These are phyloP conservation scores for Hypsizygus marmoreus DNA, from an alignment of 768 basidiomycete genomes.

Conservation along the genomic window DNA sequence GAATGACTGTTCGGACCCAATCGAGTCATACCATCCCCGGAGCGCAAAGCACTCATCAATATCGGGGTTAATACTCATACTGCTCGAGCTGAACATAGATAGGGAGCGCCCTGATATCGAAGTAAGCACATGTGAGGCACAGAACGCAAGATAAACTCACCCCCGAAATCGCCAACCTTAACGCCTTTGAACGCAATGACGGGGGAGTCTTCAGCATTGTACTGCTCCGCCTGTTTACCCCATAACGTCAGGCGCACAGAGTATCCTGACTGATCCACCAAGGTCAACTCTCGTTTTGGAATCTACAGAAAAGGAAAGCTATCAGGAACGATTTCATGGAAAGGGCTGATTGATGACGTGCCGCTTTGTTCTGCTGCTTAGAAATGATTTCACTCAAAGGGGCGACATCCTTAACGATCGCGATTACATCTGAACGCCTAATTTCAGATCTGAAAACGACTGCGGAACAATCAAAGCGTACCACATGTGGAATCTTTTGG, in stretches of 20 bases:
- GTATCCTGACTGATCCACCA: slow-evolving; percentile 83
- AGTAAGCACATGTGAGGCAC: slow-evolving; percentile 1
- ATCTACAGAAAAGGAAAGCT: slow-evolving; percentile 46
- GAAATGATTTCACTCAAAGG: slow-evolving; percentile 72
- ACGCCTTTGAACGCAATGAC: slow-evolving; percentile 94
- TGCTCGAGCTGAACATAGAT: slow-evolving; percentile 79
- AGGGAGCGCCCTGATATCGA: slow-evolving; percentile 70
- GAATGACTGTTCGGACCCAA: slow-evolving; percentile 66
- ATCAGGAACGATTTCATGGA: slow-evolving; percentile 4
- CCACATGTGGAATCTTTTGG: slow-evolving; percentile 85
- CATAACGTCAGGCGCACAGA: slow-evolving; percentile 88
- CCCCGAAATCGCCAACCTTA: slow-evolving; percentile 90
- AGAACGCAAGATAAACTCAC: slow-evolving; percentile 33
- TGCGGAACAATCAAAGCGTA: slow-evolving; percentile 36
- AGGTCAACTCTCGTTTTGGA: slow-evolving; percentile 83
- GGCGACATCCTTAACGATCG: slow-evolving; percentile 77
- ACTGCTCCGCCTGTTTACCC: slow-evolving; percentile 93
- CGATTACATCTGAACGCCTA: slow-evolving; percentile 73
- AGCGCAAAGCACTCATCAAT: slow-evolving; percentile 86
- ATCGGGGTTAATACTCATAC: slow-evolving; percentile 86
- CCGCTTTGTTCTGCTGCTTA: slow-evolving; percentile 71
- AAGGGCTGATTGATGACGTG: slow-evolving; percentile 26
- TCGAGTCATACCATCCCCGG: slow-evolving; percentile 89
- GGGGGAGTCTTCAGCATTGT: slow-evolving; percentile 54
- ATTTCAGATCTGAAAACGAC: slow-evolving; percentile 10